Conservation (phyloP, 1,284 basidiomycete species). For the Boletellus sp. region DNA sequence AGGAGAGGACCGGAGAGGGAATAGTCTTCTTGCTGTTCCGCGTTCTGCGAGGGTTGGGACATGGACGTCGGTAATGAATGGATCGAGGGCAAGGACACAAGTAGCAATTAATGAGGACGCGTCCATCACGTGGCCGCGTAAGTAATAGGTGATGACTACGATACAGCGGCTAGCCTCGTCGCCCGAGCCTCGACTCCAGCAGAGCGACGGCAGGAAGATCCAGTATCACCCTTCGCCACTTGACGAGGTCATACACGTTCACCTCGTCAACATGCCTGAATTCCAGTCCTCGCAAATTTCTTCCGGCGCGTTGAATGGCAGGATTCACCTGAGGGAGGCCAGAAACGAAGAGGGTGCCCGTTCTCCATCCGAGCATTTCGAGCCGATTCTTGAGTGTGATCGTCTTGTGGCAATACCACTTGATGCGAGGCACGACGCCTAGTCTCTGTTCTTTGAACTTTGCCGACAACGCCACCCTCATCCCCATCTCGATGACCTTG, state of each 20-base stretch:
- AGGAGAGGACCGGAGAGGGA: constrained; percentile 76
- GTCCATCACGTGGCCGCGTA: constrained; percentile 32
- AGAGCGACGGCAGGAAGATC: constrained; percentile 69
- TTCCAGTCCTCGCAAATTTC: constrained; percentile 64
- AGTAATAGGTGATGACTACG: constrained; percentile 11
- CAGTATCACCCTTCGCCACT: constrained; percentile 69
- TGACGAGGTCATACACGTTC: constrained; percentile 74
- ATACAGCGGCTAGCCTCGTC: constrained; percentile 8
- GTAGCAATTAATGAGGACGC: constrained; percentile 17
- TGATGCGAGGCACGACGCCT: constrained; percentile 69
- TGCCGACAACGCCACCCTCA: constrained; percentile 82
- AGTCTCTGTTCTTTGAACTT: constrained; percentile 75
- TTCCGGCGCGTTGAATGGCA: constrained; percentile 53
- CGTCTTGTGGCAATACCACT: constrained; percentile 72
- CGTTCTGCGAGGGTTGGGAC: constrained; percentile 48
- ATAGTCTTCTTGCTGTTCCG: constrained; percentile 53
- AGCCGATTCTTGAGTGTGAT: constrained; percentile 57
- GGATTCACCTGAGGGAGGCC: constrained; percentile 56
- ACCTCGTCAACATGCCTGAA: constrained; percentile 62
- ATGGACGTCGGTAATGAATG: constrained; percentile 36
- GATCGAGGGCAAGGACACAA: neutral
- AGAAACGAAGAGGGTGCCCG: constrained; percentile 66
- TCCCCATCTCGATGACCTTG: constrained; percentile 90
- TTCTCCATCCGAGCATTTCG: constrained; percentile 57
- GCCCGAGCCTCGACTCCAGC: constrained; percentile 57